phyloP scores from a whole-genome alignment of 768 basidiomycete species.

The Rhizopogon roseolus region DNA sequence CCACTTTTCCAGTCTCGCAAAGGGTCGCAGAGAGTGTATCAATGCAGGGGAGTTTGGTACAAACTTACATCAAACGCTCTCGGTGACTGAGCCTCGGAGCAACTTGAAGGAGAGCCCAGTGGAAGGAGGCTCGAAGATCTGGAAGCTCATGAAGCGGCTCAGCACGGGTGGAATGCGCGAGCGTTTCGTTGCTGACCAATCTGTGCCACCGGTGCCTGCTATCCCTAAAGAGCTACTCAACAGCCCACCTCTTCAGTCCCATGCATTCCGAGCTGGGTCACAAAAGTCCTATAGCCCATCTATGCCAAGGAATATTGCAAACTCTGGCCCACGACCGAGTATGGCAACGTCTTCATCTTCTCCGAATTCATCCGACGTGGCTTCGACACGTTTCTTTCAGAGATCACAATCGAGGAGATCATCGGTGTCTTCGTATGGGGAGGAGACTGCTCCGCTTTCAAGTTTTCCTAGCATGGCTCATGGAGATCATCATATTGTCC shows the following conservation, averaged over 20 bases:
- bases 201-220: constrained; percentile 55
- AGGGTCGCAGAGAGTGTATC: constrained; percentile 10
- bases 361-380: constrained; percentile 53
- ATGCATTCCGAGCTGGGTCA: neutral
- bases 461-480: constrained; percentile 25
- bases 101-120: constrained; percentile 4
- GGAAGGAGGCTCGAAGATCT: constrained; percentile 45
- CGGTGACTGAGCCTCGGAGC: neutral
- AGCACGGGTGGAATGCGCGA: constrained; percentile 62
- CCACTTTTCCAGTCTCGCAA: too few species aligned
- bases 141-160: constrained; percentile 69
- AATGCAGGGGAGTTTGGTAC: constrained; percentile 12
- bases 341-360: constrained; percentile 57
- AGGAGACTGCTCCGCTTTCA: constrained; percentile 31
- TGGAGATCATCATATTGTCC: constrained; percentile 42
- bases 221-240: constrained; percentile 41
- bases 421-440: constrained; percentile 53
- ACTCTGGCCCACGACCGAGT: constrained; percentile 31
- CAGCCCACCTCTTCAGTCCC: neutral
- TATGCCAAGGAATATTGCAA: constrained; percentile 8
- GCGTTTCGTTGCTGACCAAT: constrained; percentile 23
- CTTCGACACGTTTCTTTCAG: constrained; percentile 49
- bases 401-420: constrained; percentile 44
- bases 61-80: neutral
- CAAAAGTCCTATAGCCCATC: constrained; percentile 1